Evolutionary conservation across 441 rosid genomes (phyloP), one percentile per base, ranked within the genome.

Genomic region (Pelargonium cotyledonis): DNA sequence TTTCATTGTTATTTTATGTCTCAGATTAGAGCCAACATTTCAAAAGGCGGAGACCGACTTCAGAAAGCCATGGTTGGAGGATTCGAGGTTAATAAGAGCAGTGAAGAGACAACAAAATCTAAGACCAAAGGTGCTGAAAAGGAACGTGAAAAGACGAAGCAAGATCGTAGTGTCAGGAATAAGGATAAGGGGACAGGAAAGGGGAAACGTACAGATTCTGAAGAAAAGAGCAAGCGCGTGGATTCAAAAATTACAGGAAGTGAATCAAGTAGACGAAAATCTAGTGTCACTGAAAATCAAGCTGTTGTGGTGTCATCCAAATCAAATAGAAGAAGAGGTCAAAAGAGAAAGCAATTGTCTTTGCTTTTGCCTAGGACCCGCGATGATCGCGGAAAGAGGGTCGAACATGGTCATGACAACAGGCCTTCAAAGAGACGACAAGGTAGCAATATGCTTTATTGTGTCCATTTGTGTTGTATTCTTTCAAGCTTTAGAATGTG

Each of bases 1-100:
- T 62, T 70, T 70, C 40, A 44, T 40, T 1, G 31, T 58, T 65
- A 53, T 26, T 15, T 38, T 75, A 58, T 66, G 61, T 70, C 23
- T 26, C 69, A 75, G 78, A 69, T 76, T 68, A 71, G 71, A 57
- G 79, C 75, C 15, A 23, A 46, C 31, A 71, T 76, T 64, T 71
- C 75, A 44, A 68, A 67, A 72, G 75, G 75, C 6, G 43, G 43
- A 62, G 43, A 47, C 29, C 2, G 51, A 58, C 55, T 19, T 29
- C 65, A 9, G 31, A 75, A 63, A 49, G 65, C 31, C 40, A 38
- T 65, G 57, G 29, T 15, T 67, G 63, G 62, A 65, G 57, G 72
- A 68, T 46, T 63, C 49, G 66, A 66, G 63, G 67, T 49, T 49
- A 58, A 19, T n/a, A 63, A 15, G 43, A 57, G 43, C 44, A 29